Percentiles rank a stretch among this genome's conserved stretches.
Evolutionary conservation across 2,329 filamentous ascomycete genomes (phyloP).

Genomic region (Daldinia sp.): DNA sequence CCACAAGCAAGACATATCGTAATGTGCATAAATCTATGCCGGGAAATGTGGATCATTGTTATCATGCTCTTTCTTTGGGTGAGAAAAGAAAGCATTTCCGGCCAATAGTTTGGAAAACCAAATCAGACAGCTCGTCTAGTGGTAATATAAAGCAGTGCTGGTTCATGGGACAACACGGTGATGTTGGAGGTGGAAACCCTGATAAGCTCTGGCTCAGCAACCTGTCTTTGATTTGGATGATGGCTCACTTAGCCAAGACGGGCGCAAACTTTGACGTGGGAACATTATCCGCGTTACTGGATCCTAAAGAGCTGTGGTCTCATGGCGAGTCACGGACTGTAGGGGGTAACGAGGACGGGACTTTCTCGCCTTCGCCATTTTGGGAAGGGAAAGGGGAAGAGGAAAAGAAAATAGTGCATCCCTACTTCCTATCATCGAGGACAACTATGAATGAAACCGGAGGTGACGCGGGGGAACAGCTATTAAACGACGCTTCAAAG

Average conservation of each 20-base stretch:
- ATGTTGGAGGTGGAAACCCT: not conserved
- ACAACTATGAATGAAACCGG: too few relatives aligned
- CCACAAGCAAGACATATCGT: not conserved
- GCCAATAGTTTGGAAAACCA: not conserved
- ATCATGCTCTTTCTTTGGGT: not conserved
- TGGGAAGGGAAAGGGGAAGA: too few relatives aligned
- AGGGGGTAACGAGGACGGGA: too few relatives aligned
- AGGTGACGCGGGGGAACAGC: too few relatives aligned
- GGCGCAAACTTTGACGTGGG: not conserved
- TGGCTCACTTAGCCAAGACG: not conserved
- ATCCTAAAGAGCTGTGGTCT: too few relatives aligned
- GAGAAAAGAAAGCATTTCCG: not conserved
- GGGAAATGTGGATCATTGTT: not conserved
- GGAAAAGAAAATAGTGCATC: too few relatives aligned
- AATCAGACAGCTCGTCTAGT: not conserved
- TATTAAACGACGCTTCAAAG: too few relatives aligned
- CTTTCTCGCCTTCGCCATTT: too few relatives aligned
- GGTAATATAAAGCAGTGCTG: not conserved
- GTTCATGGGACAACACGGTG: not conserved
- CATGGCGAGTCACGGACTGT: too few relatives aligned
- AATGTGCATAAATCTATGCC: not conserved
- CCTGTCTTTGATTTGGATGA: not conserved
- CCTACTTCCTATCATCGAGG: too few relatives aligned
- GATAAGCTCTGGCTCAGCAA: not conserved
- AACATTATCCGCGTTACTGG: not conserved